Evolutionary conservation across 306 rosid genomes (phyloP).

Genomic region (Quercus mongolica): DNA sequence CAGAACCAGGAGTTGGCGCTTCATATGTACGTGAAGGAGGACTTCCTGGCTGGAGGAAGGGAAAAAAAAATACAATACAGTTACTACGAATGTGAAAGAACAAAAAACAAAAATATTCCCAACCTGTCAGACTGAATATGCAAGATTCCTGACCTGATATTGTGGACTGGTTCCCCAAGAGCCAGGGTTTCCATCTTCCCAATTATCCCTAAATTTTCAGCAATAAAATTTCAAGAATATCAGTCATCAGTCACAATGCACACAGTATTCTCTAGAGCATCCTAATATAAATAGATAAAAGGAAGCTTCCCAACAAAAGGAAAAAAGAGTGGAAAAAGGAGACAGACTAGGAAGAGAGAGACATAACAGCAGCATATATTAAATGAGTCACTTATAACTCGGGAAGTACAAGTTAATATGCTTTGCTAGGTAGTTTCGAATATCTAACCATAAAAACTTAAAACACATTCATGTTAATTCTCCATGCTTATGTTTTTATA

Average conservation of each 20-base stretch:
- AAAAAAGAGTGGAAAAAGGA: background rate
- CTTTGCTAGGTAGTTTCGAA: too few relatives aligned
- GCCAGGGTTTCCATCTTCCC: conserved; percentile 99
- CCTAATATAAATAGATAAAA: too few relatives aligned
- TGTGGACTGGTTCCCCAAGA: conserved; percentile 97
- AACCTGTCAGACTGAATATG: conserved; percentile 7
- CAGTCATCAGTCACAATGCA: conserved; percentile 21
- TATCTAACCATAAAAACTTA: too few relatives aligned
- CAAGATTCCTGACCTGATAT: conserved; percentile 63
- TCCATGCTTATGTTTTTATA: too few relatives aligned
- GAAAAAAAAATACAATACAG: background rate
- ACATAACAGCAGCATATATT: too few relatives aligned
- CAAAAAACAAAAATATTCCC: background rate
- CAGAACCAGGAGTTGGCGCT: conserved; percentile 99
- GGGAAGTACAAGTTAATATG: too few relatives aligned
- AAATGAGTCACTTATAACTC: too few relatives aligned
- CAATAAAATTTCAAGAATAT: conserved; percentile 17
- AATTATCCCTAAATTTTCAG: conserved; percentile 66
- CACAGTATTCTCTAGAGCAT: too few relatives aligned
- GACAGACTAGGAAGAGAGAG: too few relatives aligned
- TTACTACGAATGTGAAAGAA: background rate
- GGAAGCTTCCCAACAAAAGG: background rate
- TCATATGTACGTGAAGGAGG: conserved; percentile 88
- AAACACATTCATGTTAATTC: too few relatives aligned
- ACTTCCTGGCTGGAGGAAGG: conserved; percentile 75